Evolutionary conservation across 306 rosid species (phyloP), one percentile per base, ranked within the genome.

Genomic region (Purshia tridentata): DNA sequence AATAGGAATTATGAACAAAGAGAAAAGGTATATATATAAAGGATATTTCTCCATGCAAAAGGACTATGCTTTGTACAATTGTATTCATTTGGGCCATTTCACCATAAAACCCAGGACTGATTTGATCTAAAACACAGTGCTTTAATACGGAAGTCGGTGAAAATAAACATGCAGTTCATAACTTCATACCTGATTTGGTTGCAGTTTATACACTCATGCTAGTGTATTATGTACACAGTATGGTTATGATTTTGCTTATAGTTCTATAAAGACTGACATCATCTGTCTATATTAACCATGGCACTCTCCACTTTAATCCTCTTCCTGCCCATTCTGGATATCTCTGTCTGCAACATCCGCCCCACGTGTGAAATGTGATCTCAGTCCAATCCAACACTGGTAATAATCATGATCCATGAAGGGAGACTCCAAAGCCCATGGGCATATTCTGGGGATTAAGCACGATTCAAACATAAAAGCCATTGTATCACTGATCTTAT

Each of bases 391-490:
- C 98, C 98, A 94, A 72, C 98, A 91, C 58, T 80, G 95, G 87
- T 94, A 94, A 78, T 94, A 94, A 70, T 94, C 92, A 73, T 15
- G 90, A 77, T 91, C 98, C 76, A 89, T 58, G 83, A 75, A 73
- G 11, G 92, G 96, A n/a, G 98, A 91, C 61, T 91, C 88, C 0
- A 91, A 82, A 23, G 97, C 97, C 91, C 91, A 91, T 46, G 67
- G 55, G 79, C 86, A 88, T 10, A 91, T 70, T 5, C 94, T 88
- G 5, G 98, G 97, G 59, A 91, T 91, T 63, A 93, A 79, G 79
- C 94, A 68, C 9, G 98, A 93, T 58, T 93, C 98, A 12, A 93
- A 93, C 98, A 94, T 94, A 56, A 91, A 94, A 3, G 97, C 98
- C 97, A 91, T 85, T 19, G 98, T 88, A 68, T 84, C 84, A 1